These are phyloP conservation scores for Malus hybrid DNA, from an alignment of 331 rosid species.

Conservation along the genomic window DNA sequence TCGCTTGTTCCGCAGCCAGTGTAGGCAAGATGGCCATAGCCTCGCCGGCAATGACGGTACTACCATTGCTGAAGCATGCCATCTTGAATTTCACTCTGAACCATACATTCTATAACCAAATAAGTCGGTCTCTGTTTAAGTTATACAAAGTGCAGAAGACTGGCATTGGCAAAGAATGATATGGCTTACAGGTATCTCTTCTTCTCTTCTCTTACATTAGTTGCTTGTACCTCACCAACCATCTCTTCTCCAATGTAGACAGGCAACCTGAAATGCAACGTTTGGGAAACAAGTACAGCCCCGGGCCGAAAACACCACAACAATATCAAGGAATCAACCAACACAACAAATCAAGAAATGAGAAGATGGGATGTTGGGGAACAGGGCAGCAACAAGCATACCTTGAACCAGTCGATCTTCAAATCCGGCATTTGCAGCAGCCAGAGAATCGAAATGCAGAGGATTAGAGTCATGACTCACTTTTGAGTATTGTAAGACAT, in stretches of 20 bases:
- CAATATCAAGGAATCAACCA: slow-evolving; percentile 8
- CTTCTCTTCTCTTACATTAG: slow-evolving; percentile 40
- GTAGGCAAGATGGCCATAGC: slow-evolving; percentile 65
- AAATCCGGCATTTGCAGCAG: slow-evolving; percentile 61
- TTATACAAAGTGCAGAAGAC: too few species aligned
- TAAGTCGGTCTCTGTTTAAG: too few species aligned
- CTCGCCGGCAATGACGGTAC: slow-evolving; percentile 66
- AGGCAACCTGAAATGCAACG: slow-evolving; percentile 66
- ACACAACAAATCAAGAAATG: slow-evolving; percentile 20
- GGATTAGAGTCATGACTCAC: slow-evolving; percentile 70
- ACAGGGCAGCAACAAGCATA: slow-evolving; percentile 80
- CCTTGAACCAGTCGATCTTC: slow-evolving; percentile 65
- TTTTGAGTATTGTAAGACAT: slow-evolving; percentile 61
- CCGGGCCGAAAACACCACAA: slow-evolving; percentile 52
- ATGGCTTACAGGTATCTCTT: slow-evolving; percentile 61
- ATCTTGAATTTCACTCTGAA: slow-evolving; percentile 70
- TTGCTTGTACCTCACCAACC: slow-evolving; percentile 49
- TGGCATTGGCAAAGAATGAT: too few species aligned
- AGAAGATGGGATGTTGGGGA: slow-evolving; percentile 64
- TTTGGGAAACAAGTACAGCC: slow-evolving; percentile 73
- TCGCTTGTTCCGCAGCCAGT: slow-evolving; percentile 16
- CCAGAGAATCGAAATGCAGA: slow-evolving; percentile 48
- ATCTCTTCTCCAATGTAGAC: slow-evolving; percentile 70
- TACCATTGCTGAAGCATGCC: slow-evolving; percentile 59
- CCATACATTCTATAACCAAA: slow-evolving; percentile 2